Base-by-base conservation (phyloP, 164 flowering plant genomes). In the Santalum album region DNA sequence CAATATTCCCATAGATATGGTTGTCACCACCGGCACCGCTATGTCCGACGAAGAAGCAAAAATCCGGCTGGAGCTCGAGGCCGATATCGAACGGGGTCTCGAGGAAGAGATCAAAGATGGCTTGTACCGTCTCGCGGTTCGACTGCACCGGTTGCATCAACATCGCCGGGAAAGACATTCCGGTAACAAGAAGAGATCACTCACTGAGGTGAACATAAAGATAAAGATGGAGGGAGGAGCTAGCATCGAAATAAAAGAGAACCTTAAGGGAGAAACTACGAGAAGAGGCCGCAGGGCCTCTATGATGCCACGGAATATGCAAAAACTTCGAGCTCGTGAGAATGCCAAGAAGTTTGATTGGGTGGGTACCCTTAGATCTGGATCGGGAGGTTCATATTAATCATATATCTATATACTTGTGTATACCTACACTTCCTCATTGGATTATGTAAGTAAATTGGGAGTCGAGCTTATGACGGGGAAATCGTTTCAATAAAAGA, bases 71-170 rank as follows among this genome's bases (percentile, higher is more conserved):
- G 84, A 81, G 59, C 73, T 86, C 1, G 87, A 76, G 57, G 54
- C 9, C n/a, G 84, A 83, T 1, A 68, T 86, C 22, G 88, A 86
- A 32, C 71, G 52, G 25, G 71, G 59, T 10, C 65, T 86, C 57
- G 90, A 83, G 63, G 75, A 67, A 56, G 95, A 86, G 64, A 78
- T 86, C 21, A 83, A 86, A 51, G 80, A 77, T 10, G 84, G 67
- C 15, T 83, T 86, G 23, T 78, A 58, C 60, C 69, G 58, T 36
- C 82, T 79, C 7, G 84, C 90, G 35, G 64, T 83, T 4, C 69
- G 70, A 12, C 49, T 86, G 55, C 80, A 74, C 49, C 68, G 69
- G 20, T 62, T 86, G 25, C 80, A 83, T 60, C 24, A n/a, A 19
- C 19, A 29, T 34, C 11, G 7, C n/a, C 12, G 40, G 4, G 2